phyloP scores from a whole-genome alignment of 2,329 filamentous ascomycete genomes.

The Ophiostoma populinum region DNA sequence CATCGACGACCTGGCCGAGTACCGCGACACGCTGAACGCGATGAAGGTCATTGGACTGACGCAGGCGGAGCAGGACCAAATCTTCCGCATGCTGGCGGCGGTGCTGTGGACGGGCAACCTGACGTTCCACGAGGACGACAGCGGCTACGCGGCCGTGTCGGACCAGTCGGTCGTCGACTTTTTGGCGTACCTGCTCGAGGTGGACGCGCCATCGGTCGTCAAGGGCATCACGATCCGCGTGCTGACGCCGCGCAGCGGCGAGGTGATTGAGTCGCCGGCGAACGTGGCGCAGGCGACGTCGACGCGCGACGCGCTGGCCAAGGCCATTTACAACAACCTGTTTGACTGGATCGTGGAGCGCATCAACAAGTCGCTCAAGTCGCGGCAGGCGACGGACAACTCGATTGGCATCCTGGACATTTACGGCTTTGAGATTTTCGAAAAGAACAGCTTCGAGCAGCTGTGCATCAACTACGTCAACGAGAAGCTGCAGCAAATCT shows the following conservation, averaged over 20 bases:
- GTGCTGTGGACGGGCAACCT: constrained; percentile 93
- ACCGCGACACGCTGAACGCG: constrained; percentile 74
- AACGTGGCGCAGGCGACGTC: constrained; percentile 75
- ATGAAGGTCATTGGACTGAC: constrained; percentile 88
- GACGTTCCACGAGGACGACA: constrained; percentile 75
- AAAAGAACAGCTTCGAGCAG: constrained; percentile 97
- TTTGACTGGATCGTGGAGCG: constrained; percentile 97
- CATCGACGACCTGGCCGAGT: constrained; percentile 83
- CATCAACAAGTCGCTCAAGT: constrained; percentile 74
- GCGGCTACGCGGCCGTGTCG: constrained; percentile 68
- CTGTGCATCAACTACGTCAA: constrained; percentile 99
- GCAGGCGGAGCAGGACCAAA: constrained; percentile 81
- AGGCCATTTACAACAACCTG: constrained; percentile 92
- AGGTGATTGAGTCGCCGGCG: constrained; percentile 57
- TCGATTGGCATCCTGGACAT: constrained; percentile 96
- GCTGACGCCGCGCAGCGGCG: constrained; percentile 49
- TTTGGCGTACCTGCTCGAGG: constrained; percentile 82
- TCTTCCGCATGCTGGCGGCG: constrained; percentile 86
- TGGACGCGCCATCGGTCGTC: constrained; percentile 62
- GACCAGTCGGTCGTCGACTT: constrained; percentile 92
- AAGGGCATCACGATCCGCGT: constrained; percentile 81
- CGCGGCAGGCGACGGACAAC: constrained; percentile 57
- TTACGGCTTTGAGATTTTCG: constrained; percentile 98
- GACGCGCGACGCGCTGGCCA: constrained; percentile 79
- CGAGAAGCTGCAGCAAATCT: constrained; percentile 97